phyloP scores from a whole-genome alignment of 163 green algal genomes.

The Smithsoniella earleae region DNA sequence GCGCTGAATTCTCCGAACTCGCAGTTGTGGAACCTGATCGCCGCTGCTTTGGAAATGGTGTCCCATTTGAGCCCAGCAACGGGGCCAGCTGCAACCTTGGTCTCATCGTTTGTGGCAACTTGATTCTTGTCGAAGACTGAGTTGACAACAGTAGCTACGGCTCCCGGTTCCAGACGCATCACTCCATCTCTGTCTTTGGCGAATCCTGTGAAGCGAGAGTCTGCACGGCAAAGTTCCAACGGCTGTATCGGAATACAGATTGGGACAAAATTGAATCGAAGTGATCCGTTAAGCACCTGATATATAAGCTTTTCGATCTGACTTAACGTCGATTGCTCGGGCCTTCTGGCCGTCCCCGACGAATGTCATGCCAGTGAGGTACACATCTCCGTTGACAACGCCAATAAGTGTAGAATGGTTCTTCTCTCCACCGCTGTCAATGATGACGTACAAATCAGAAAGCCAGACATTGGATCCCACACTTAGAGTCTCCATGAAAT shows the following conservation, averaged over 20 bases:
- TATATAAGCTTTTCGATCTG: not conserved
- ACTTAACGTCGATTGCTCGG: not conserved
- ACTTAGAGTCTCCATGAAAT: not conserved
- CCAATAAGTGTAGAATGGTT: not conserved
- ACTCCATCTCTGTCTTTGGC: constrained; percentile 6
- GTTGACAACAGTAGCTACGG: not conserved
- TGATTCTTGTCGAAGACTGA: not conserved
- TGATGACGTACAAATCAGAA: not conserved
- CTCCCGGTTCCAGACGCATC: not conserved
- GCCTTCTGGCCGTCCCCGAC: not conserved
- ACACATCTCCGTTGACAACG: not conserved
- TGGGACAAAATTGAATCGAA: no score
- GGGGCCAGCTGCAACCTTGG: not conserved
- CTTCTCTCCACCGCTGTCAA: not conserved
- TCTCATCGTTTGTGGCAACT: not conserved
- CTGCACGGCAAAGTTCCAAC: not conserved
- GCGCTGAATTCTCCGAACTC: not conserved
- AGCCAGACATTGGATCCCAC: not conserved
- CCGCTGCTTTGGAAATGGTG: no score
- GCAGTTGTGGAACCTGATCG: constrained; percentile 15
- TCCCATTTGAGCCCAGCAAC: not conserved
- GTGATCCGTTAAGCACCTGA: no score
- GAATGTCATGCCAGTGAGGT: constrained; percentile 4
- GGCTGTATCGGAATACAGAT: no score
- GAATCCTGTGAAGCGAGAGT: not conserved